Evolutionary conservation across 768 basidiomycete genomes (phyloP), one percentile per base, ranked within the genome.

Genomic region (Tephrocybe sp.): DNA sequence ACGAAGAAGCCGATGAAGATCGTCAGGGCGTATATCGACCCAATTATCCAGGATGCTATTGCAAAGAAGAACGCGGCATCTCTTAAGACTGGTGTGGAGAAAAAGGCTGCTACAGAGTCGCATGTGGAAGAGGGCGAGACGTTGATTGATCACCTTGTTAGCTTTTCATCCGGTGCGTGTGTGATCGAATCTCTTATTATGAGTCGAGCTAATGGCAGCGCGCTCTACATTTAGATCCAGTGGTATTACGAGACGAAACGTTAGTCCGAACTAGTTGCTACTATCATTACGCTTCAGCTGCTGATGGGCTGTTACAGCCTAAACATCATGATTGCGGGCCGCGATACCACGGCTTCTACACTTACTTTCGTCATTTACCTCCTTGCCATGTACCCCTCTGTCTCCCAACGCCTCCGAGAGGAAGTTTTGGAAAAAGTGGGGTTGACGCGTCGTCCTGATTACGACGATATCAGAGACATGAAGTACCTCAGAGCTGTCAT

Each of bases 401-500:
- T 83, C 41, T 62, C 72, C 14, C 31, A 55, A 1, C 75, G 78
- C 5, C 71, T 86, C 19, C 75, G 80, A 1, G 69, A 79, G 46
- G 85, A 87, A 65, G 75, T 87, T 41, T 62, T 82, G 5, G 60
- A 63, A 30, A 75, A 74, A 34, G 72, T 86, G 6, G 83, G 84
- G 0, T 61, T 67, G 0, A 68, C 67, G 0, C 69, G 71, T 1
- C 68, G 74, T 10, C 85, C 83, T 3, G 74, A 75, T 2, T 76
- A 75, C 46, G 78, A 81, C 39, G 78, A 83, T 54, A 75, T 86
- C 56, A 70, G 70, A 23, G 79, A 80, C 4, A 81, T 85, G 79
- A 84, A 80, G 61, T 85, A 78, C 54, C 63, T 85, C 12, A 70
- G 81, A 20, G 85, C 84, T 1, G 80, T 86, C 19, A 76, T 86